Base-by-base conservation (phyloP, 1,284 basidiomycete genomes). In the Ceratobasidium sp. region DNA sequence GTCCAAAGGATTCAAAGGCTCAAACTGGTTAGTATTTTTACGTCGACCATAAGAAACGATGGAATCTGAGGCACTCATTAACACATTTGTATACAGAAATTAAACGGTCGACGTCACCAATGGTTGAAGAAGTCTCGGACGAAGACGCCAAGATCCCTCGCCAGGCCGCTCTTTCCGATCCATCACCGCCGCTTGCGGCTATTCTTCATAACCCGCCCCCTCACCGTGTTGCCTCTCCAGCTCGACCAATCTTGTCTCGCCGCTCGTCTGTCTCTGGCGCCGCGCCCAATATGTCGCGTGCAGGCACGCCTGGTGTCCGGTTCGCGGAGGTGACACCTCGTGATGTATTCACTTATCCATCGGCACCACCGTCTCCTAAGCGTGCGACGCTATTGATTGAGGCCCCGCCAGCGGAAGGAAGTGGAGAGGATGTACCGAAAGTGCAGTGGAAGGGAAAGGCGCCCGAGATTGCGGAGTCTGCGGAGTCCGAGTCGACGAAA, bases 301-400 rank as follows among this genome's bases (percentile, higher is more conserved):
- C 60, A 18, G 51, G 55, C 10, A 51, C 53, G 53, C 86, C 88
- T 6, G 87, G 84, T 76, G 82, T 91, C 20, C 89, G 90, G n/a
- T 91, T 91, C 77, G 89, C 89, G 33, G 88, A 90, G 9, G 82
- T 90, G 13, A 88, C 86, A 0, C 86, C 89, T 0, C 82, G 86
- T 9, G 88, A 90, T 78, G 90, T 95, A 1, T 88, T 94, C 83
- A 91, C 95, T 0, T 95, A 95, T 82, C 92, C 94, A 81, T 94
- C 93, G 26, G 91, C 91, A 0, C 94, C 93, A 1, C 86, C 92
- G 2, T 94, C 94, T 3, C 93, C 94, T 0, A 89, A 89, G 58
- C 88, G 87, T 79, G 79, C 85, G 0, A 80, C 90, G 3, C 84
- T 85, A 0, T 82, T 88, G 0, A 82, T 87, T 9, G 86, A 88